Evolutionary conservation across 306 rosid genomes (phyloP), one percentile per base, ranked within the genome.

Genomic region (Casuarina equisetifolia): DNA sequence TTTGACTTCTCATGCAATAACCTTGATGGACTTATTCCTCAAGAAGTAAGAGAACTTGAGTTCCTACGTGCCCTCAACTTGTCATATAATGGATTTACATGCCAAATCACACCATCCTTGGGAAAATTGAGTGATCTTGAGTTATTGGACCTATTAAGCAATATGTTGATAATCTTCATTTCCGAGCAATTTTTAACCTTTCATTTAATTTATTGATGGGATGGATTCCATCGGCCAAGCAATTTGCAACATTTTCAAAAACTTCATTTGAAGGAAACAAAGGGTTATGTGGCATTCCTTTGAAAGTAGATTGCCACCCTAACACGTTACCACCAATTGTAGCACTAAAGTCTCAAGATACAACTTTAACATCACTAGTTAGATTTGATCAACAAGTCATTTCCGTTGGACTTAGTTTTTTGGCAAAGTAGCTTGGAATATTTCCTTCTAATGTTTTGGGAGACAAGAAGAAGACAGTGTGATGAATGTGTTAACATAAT

Each of bases 1-100:
- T 63, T 87, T 42, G 90, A 84, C 80, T 0, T 87, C 44, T 87
- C 90, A 0, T 0, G 13, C 76, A 87, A 87, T 78, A 5, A 46
- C 1, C 76, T 87, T 13, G 12, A 0, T 0, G 90, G 90, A 54
- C 10, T 70, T 19, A 80, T 87, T 52, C 85, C 88, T 2, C 1
- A 2, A 16, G 51, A 84, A 12, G 2, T 80, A 6, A 85, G 82
- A 38, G 0, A 25, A 0, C 71, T 82, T 5, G 69, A 10, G 36
- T 76, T 78, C 0, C 80, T 87, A 16, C 25, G 59, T 12, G 0
- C 9, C 6, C 80, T 82, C n/a, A 78, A 82, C 82, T 69, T 82
- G 70, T 82, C 77, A 0, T 43, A 42, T 1, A 82, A 82, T 49
- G 8, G 70, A 43, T 11, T 84, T 3, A 38, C 19, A 0, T 75